Evolutionary conservation across 768 basidiomycete species (phyloP).

Genomic region (Candolleomyces aberdarensis): DNA sequence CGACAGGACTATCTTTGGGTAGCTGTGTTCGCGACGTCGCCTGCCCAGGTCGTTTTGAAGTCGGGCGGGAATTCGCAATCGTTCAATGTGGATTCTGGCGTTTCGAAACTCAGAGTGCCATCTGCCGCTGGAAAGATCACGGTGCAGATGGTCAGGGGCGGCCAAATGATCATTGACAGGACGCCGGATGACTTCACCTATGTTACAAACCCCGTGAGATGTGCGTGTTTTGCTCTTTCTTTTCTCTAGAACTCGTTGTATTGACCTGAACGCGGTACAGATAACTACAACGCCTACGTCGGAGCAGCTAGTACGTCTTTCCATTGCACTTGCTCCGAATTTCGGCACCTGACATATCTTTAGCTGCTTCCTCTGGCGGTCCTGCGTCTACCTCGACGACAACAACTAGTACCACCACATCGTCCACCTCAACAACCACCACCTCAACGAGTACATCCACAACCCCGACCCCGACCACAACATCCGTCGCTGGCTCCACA

Average conservation of each 20-base stretch:
- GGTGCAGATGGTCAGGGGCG: constrained; percentile 51
- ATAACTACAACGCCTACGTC: constrained; percentile 66
- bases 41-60: constrained; percentile 51
- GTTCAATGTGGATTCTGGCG: constrained; percentile 46
- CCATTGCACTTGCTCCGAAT: not conserved
- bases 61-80: constrained; percentile 37
- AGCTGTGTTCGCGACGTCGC: constrained; percentile 53
- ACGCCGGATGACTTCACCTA: constrained; percentile 44
- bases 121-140: constrained; percentile 55
- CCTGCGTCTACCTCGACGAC: constrained; percentile 6
- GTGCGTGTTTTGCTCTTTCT: constrained; percentile 22
- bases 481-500: constrained; percentile 13
- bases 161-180: constrained; percentile 47
- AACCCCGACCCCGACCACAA: constrained; percentile 9
- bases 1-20: constrained; percentile 62
- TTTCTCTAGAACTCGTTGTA: not conserved
- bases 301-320: constrained; percentile 40
- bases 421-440: constrained; percentile 6
- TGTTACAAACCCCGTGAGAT: constrained; percentile 29
- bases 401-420: not conserved
- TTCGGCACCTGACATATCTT: not conserved
- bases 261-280: constrained; percentile 23
- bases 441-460: constrained; percentile 14
- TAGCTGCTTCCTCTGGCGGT: constrained; percentile 1
- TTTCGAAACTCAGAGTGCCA: constrained; percentile 59